Evolutionary conservation across 1,284 basidiomycete species (phyloP).

Genomic region (Meira nashicola): DNA sequence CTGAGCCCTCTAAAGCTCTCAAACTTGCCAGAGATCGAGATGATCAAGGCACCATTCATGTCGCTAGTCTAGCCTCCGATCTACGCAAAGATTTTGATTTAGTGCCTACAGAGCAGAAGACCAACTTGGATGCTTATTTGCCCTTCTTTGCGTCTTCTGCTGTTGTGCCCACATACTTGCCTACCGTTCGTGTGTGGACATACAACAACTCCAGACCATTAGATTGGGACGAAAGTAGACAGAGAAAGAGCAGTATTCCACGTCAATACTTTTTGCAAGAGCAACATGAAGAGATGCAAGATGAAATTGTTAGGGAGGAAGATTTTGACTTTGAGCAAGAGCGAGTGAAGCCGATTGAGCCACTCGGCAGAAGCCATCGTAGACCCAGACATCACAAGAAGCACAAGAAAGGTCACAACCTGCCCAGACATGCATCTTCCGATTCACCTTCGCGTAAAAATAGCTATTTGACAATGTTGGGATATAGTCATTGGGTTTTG

Average conservation of each 20-base stretch:
- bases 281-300: conserved; percentile 20
- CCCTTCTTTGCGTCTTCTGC: conserved; percentile 41
- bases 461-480: conserved; percentile 67
- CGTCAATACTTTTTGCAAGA: conserved; percentile 16
- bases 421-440: conserved; percentile 63
- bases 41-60: background rate
- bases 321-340: conserved; percentile 29
- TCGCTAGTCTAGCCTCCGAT: conserved; percentile 22
- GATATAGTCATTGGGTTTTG: conserved; percentile 77
- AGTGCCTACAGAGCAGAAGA: conserved; percentile 35
- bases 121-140: conserved; percentile 40
- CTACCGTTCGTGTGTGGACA: conserved; percentile 72
- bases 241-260: background rate
- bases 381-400: conserved; percentile 1
- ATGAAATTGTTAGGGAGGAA: conserved; percentile 28
- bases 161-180: conserved; percentile 82
- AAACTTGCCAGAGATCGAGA: conserved; percentile 7
- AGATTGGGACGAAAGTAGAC: background rate
- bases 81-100: conserved; percentile 45
- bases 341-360: conserved; percentile 40
- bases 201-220: conserved; percentile 45
- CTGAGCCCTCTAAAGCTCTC: background rate
- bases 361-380: conserved; percentile 10
- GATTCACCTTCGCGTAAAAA: conserved; percentile 69
- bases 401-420: conserved; percentile 55